Evolutionary conservation across 2,329 filamentous ascomycete species (phyloP), one percentile per base, ranked within the genome.

Genomic region (Cytospora piceae): DNA sequence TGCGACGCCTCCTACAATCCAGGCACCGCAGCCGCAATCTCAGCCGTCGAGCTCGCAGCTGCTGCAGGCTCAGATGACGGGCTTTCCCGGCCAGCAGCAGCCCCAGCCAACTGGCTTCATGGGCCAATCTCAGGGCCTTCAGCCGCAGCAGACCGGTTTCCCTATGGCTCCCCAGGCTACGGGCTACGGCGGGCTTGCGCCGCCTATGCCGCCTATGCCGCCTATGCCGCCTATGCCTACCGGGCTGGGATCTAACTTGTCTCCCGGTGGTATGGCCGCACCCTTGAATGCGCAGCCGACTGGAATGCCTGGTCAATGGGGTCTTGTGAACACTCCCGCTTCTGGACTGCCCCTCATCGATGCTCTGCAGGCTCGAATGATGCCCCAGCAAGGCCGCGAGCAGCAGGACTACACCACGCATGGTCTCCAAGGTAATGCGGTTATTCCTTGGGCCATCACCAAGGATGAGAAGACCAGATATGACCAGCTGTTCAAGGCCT

Each of bases 401-500:
- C 85, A 88, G 68, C 91, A 90, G 31, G 85, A 82, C 22, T 98
- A 91, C 72, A 96, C 92, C 9, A 94, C 94, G 1, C 87, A 90
- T 66, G 94, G 94, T 6, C 84, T 99, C 12, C 89, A 93, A 69
- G 95, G 95, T 61, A 98, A 96, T 78, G 95, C 95, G 0, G 94
- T 93, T 9, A 94, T 99, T 73, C 95, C 95, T 0, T 99, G 95
- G 95, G 94, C 95, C 20, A 95, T 99, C 67, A 99, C 95, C 5
- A 99, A 99, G 77, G 94, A 97, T 69, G 95, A 99, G 78, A 99
- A 99, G 83, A 94, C 91, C 68, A 90, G 96, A 69, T 99, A 99
- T 71, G 95, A 99, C 77, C 87, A 93, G 67, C 87, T 98, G 39
- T 99, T 99, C 83, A 91, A 89, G 70, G 94, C 94, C 6, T 99